A percentile compares a stretch with the other conserved stretches of the same genome.
These are phyloP conservation scores for Globisporangium emineosum DNA, from an alignment of 352 stramenopile species.

Conservation along the genomic window DNA sequence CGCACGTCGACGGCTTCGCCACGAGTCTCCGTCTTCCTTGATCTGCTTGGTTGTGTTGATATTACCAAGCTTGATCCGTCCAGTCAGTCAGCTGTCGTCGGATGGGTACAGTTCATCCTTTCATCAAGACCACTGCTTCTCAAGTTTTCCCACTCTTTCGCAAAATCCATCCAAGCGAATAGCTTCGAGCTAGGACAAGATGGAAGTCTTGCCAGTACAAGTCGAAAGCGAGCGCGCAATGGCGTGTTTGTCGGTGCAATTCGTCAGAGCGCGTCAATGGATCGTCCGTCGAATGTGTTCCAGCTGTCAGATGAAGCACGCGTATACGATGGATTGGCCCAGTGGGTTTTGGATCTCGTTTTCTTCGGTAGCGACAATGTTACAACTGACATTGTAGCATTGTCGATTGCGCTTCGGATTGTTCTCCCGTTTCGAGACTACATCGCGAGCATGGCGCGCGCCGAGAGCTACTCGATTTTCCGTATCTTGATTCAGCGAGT, in stretches of 20 bases:
- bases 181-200: constrained; percentile 17
- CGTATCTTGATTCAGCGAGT: constrained; percentile 41
- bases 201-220: constrained; percentile 16
- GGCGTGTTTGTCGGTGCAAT: constrained; percentile 8
- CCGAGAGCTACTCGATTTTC: constrained; percentile 41
- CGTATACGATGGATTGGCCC: constrained; percentile 31
- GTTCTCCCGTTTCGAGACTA: constrained; percentile 46
- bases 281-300: background rate
- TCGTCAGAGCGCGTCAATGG: background rate
- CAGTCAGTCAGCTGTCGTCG: constrained; percentile 7
- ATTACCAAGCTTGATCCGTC: constrained; percentile 3
- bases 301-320: constrained; percentile 7
- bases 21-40: constrained; percentile 6
- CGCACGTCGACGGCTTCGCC: constrained; percentile 6
- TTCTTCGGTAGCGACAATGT: constrained; percentile 32
- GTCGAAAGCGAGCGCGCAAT: constrained; percentile 15
- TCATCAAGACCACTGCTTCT: constrained; percentile 15
- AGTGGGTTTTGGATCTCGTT: constrained; percentile 41
- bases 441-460: constrained; percentile 29
- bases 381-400: constrained; percentile 25
- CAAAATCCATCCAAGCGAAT: constrained; percentile 14
- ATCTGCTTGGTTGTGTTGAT: constrained; percentile 15
- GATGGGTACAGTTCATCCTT: constrained; percentile 14
- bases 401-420: constrained; percentile 37
- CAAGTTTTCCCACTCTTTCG: constrained; percentile 15